Conservation (phyloP, 345 rosid species). For the Salix arbutifolia region DNA sequence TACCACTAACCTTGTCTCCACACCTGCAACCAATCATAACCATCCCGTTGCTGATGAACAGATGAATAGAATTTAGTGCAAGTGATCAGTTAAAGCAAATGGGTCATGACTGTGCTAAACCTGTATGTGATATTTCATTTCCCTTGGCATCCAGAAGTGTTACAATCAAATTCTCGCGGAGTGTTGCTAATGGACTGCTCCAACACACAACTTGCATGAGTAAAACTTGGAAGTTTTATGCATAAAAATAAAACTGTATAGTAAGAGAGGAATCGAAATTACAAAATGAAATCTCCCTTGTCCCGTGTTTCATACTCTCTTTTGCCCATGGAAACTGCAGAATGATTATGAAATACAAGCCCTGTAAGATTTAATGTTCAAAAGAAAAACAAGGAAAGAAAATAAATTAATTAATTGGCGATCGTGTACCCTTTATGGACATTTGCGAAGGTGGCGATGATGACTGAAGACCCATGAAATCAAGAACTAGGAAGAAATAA, state of each 20-base stretch:
- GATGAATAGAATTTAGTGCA: no score
- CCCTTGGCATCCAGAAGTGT: conserved; percentile 56
- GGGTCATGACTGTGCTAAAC: conserved; percentile 23
- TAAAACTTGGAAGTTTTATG: conserved; percentile 2
- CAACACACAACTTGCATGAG: conserved; percentile 6
- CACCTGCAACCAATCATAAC: conserved; percentile 38
- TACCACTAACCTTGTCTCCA: conserved; percentile 69
- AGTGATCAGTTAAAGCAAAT: neutral
- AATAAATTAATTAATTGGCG: neutral
- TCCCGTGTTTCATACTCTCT: conserved; percentile 54
- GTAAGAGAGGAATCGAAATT: conserved; percentile 14
- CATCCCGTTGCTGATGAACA: neutral
- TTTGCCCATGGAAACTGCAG: conserved; percentile 82
- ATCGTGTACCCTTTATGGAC: conserved; percentile 57
- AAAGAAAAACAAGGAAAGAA: neutral
- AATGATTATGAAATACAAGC: conserved; percentile 7
- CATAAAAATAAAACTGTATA: neutral
- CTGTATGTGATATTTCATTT: conserved; percentile 48
- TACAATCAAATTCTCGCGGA: conserved; percentile 63
- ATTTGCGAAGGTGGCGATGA: conserved; percentile 39
- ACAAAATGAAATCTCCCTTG: conserved; percentile 80
- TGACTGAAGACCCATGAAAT: conserved; percentile 45
- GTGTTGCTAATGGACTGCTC: conserved; percentile 69
- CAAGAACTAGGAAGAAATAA: conserved; percentile 48
- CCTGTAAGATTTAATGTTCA: neutral